Conservation (phyloP, 2,329 filamentous ascomycete species). For the Keithomyces neogunnii region DNA sequence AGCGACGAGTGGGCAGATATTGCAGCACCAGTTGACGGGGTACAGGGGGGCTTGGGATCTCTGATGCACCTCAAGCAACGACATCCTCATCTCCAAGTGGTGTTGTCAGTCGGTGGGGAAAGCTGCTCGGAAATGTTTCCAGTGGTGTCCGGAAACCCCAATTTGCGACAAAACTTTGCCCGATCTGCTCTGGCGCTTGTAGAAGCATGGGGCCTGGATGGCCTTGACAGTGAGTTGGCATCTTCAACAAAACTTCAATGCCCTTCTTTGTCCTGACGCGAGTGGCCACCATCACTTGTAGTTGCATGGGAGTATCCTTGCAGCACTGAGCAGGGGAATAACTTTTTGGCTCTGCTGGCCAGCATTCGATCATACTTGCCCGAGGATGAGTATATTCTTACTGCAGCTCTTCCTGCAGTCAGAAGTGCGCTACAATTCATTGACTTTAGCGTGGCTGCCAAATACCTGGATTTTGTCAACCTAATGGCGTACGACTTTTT, state of each 20-base stretch:
- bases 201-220: conserved; percentile 52
- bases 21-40: conserved; percentile 63
- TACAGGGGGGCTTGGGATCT: conserved; percentile 62
- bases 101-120: conserved; percentile 68
- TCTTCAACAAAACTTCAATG: too few relatives aligned
- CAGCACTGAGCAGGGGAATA: conserved; percentile 54
- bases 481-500: conserved; percentile 76
- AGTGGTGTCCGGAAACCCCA: conserved; percentile 51
- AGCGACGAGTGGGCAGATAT: conserved; percentile 74
- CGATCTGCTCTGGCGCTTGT: conserved; percentile 58
- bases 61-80: conserved; percentile 64
- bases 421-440: conserved; percentile 60
- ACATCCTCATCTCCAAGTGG: conserved; percentile 63
- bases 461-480: conserved; percentile 67
- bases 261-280: neutral
- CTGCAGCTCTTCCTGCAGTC: conserved; percentile 62
- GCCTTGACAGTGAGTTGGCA: conserved; percentile 55
- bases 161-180: conserved; percentile 60
- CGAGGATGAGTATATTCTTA: conserved; percentile 59
- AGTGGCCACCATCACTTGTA: conserved; percentile 23
- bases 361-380: conserved; percentile 60
- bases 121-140: conserved; percentile 59
- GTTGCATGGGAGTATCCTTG: conserved; percentile 77
- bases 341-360: conserved; percentile 63
- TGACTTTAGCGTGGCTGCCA: conserved; percentile 52